Percentiles rank a stretch among this genome's conserved stretches.
Evolutionary conservation across 257 asterid genomes (phyloP).

Genomic region (Misopates orontium): DNA sequence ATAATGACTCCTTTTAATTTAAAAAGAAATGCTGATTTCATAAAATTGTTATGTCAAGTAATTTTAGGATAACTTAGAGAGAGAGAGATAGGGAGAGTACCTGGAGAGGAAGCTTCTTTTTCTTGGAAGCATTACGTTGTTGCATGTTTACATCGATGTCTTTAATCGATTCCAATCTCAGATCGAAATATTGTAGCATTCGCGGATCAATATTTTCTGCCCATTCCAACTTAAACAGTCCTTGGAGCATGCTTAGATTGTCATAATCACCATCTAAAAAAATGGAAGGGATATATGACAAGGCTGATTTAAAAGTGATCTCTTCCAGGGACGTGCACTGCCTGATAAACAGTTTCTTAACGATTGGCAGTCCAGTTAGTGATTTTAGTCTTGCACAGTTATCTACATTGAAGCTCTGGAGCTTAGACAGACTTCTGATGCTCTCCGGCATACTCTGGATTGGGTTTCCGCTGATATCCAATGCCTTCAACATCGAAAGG

Average conservation of each 20-base stretch:
- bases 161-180: slow-evolving; percentile 9
- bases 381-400: slow-evolving; percentile 22
- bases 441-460: slow-evolving; percentile 25
- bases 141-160: slow-evolving; percentile 7
- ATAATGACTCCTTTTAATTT: no score
- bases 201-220: background rate
- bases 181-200: slow-evolving; percentile 4
- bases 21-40: no score
- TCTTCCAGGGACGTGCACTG: slow-evolving; percentile 23
- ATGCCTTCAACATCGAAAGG: slow-evolving; percentile 8
- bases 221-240: slow-evolving; percentile 23
- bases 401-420: slow-evolving; percentile 13
- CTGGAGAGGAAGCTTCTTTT: slow-evolving; percentile 25
- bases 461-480: slow-evolving; percentile 27
- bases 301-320: slow-evolving; percentile 18
- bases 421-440: slow-evolving; percentile 23
- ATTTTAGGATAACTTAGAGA: background rate
- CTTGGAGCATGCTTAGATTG: slow-evolving; percentile 15
- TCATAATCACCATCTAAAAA: background rate
- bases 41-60: no score
- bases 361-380: slow-evolving; percentile 14
- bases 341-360: slow-evolving; percentile 21
- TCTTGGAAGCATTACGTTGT: background rate
- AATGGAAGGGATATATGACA: background rate
- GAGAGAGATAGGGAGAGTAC: slow-evolving; percentile 10